Base-by-base conservation (phyloP, 768 basidiomycete genomes). In the Suillus paluster region DNA sequence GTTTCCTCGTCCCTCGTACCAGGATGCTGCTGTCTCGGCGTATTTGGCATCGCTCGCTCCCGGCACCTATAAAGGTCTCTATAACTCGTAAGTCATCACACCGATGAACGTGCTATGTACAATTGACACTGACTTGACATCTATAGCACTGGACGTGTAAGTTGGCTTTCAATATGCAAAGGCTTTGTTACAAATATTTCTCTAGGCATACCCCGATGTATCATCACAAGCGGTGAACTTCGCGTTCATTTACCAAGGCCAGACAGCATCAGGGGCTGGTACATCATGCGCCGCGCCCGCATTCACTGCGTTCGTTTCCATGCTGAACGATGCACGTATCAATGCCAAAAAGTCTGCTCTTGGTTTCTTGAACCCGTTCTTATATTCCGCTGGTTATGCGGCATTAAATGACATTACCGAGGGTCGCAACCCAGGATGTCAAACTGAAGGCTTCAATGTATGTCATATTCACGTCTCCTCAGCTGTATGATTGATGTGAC, bases 271-370 rank as follows among this genome's bases (percentile, higher is more conserved):
- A 3, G 80, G 86, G 61, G 83, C 78, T 0, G 91, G 91, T 38
- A 92, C 91, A 2, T 90, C 88, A 17, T 86, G 86, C 1, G 71
- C 89, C 2, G 69, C 86, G 8, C 90, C 90, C 0, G 80, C 88
- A 0, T 87, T 92, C 62, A 81, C 89, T 12, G 84, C 81, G 27
- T 76, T 91, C 56, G 77, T 90, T 21, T 80, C 88, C 2, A 80
- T 91, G 64, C 73, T 91, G 55, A 90, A 90, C 56, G 87, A 90
- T 60, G 86, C 82, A 3, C 82, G 86, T 11, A 68, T 88, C 33
- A 71, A 73, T 3, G 75, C 75, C 0, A 75, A 77, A 0, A 72
- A 77, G 53, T 66, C 73, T 10, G 59, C 86, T 25, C 74, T 90
- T n/a, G 89, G 89, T 0, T 89, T 89, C 75, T 75, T 91, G 62